phyloP scores from a whole-genome alignment of 768 basidiomycete genomes.

The Rhodotorula paludigena region DNA sequence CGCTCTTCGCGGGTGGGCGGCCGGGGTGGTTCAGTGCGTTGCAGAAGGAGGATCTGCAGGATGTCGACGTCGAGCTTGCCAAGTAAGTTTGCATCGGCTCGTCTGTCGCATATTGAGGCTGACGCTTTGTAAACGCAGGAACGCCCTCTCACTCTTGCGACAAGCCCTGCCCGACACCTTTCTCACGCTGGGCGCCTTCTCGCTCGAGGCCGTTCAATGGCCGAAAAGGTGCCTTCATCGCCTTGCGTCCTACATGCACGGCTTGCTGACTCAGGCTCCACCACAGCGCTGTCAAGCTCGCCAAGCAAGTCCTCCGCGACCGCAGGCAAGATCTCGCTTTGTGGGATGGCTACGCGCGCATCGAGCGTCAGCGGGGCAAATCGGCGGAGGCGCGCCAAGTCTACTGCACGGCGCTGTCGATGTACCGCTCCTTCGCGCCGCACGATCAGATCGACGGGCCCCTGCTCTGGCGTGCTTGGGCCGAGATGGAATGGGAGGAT shows the following conservation, averaged over 20 bases:
- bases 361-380: slow-evolving; percentile 47
- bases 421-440: slow-evolving; percentile 39
- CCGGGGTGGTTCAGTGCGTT: slow-evolving; percentile 42
- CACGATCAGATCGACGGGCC: slow-evolving; percentile 36
- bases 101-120: background rate
- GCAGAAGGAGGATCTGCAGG: slow-evolving; percentile 30
- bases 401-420: slow-evolving; percentile 47
- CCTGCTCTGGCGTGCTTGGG: slow-evolving; percentile 48
- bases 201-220: slow-evolving; percentile 44
- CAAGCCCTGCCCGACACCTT: slow-evolving; percentile 42
- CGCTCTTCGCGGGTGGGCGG: slow-evolving; percentile 32
- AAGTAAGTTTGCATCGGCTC: slow-evolving; percentile 28
- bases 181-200: slow-evolving; percentile 45
- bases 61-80: slow-evolving; percentile 36
- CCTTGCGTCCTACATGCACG: no score
- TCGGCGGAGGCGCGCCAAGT: slow-evolving; percentile 47
- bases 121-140: slow-evolving; percentile 22
- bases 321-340: slow-evolving; percentile 47
- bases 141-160: slow-evolving; percentile 39
- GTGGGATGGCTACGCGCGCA: slow-evolving; percentile 50
- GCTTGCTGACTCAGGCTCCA: background rate
- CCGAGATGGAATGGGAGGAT: slow-evolving; percentile 48
- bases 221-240: slow-evolving; percentile 41
- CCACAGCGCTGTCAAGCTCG: slow-evolving; percentile 46
- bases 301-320: slow-evolving; percentile 46